Evolutionary conservation across 2,329 filamentous ascomycete genomes (phyloP), one percentile per base, ranked within the genome.

Genomic region (Apiospora saccharicola): DNA sequence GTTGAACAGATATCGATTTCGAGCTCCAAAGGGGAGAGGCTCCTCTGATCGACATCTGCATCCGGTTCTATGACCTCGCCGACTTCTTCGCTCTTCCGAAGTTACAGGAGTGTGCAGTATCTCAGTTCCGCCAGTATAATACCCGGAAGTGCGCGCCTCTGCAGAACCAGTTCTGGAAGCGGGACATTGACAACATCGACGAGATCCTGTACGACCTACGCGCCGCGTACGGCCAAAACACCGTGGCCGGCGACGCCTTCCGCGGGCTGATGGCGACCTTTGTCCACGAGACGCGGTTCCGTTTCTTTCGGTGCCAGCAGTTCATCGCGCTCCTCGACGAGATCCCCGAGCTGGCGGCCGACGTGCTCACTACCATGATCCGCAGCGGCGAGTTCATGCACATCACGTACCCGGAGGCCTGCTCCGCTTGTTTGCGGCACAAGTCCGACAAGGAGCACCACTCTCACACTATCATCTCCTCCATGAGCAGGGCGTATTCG

Each of bases 261-360:
- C 30, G 57, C 30, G 57, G 30, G 30, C 30, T 64, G 7, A 41
- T 64, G 57, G 12, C 3, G 19, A n/a, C 57, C 19, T n/a, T 64
- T 1, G 19, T 64, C 34, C 57, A 64, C 57, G 57, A 64, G 34
- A 37, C 57, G 34, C 57, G 57, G 16, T 64, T 41, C 8, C 57
- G 57, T 30, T 41, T 64, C 30, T 64, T 64, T 30, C 30, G 57
- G 3, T 41, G 30, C 30, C 30, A 3, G 30, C 16, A 0, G 19
- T 64, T 64, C 57, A 64, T 64, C 57, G 53, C 37, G 53, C 57
- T 64, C 57, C 57, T 64, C 16, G 57, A n/a, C 19, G 57, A 64
- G 57, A n/a, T 64, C 19, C 57, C 57, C 34, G 19, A 12, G 5
- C 57, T 64, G 19, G 57, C 57, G 2, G 57, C 16, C 57, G 57